Conservation (phyloP, 805 yeast genomes). For the Ogataea populi-albae region DNA sequence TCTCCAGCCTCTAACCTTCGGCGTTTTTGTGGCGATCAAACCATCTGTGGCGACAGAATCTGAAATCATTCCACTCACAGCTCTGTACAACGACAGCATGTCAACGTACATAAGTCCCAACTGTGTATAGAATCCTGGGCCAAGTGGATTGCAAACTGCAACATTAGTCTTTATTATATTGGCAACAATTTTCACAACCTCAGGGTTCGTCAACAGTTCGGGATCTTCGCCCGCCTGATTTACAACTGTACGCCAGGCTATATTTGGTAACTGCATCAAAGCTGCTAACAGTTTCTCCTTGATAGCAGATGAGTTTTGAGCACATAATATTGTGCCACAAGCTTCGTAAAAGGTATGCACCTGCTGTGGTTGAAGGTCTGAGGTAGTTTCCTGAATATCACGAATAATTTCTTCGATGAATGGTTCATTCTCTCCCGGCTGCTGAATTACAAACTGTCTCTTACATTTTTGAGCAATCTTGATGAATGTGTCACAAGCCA, state of each 20-base stretch:
- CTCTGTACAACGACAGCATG: slow-evolving; percentile 84
- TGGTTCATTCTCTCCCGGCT: slow-evolving; percentile 82
- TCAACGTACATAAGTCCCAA: slow-evolving; percentile 82
- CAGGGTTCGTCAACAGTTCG: slow-evolving; percentile 65
- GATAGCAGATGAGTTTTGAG: slow-evolving; percentile 67
- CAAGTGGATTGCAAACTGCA: slow-evolving; percentile 90
- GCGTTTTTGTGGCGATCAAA: slow-evolving; percentile 87
- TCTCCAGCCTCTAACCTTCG: slow-evolving; percentile 91
- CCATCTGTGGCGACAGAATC: slow-evolving; percentile 79
- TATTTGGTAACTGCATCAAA: slow-evolving; percentile 87
- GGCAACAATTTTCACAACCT: slow-evolving; percentile 88
- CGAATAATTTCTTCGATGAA: slow-evolving; percentile 87
- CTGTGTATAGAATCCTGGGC: slow-evolving; percentile 87
- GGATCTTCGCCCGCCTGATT: slow-evolving; percentile 84
- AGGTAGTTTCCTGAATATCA: slow-evolving; percentile 80
- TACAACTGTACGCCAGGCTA: slow-evolving; percentile 91
- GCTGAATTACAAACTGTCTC: slow-evolving; percentile 87
- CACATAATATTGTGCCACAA: slow-evolving; percentile 88
- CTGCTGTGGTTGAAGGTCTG: slow-evolving; percentile 94
- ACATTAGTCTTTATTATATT: slow-evolving; percentile 94
- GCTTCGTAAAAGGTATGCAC: slow-evolving; percentile 98
- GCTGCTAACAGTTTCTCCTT: slow-evolving; percentile 72
- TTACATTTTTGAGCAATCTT: slow-evolving; percentile 94
- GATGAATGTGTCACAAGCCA: slow-evolving; percentile 99
- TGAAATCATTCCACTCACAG: slow-evolving; percentile 84